Percentiles rank a stretch among this genome's conserved stretches.
These are phyloP conservation scores for Ophiostoma perfectum DNA, from an alignment of 2,329 filamentous ascomycete genomes.

Conservation along the genomic window DNA sequence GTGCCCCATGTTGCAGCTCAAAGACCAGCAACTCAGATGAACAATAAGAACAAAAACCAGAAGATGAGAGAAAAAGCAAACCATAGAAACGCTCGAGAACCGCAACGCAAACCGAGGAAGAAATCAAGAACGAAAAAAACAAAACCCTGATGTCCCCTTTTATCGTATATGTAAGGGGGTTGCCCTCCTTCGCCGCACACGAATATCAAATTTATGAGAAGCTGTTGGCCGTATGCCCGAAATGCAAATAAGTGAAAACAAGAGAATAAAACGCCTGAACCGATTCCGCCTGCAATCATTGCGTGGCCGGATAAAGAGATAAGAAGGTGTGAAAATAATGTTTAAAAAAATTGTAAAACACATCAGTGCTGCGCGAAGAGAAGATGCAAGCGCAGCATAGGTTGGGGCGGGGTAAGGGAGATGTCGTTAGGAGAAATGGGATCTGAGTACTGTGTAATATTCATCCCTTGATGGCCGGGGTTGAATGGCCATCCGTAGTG, in stretches of 20 bases:
- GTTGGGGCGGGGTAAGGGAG: neutral
- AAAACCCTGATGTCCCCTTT: constrained; percentile 1
- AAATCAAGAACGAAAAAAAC: neutral
- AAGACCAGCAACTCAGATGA: neutral
- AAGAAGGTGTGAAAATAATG: neutral
- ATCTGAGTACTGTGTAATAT: neutral
- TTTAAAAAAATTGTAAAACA: neutral
- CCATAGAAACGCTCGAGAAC: neutral
- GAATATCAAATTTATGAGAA: constrained; percentile 4
- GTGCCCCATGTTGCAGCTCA: neutral
- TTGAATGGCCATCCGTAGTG: constrained; percentile 43
- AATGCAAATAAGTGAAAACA: neutral
- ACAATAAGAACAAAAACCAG: neutral
- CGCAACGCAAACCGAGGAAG: neutral
- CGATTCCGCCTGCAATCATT: neutral
- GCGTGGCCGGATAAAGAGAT: neutral
- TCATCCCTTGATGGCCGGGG: constrained; percentile 44
- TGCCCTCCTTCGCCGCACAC: constrained; percentile 10
- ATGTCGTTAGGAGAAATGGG: neutral
- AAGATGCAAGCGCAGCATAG: constrained; percentile 9
- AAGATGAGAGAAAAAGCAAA: neutral
- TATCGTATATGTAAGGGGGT: constrained; percentile 7
- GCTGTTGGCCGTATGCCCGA: neutral
- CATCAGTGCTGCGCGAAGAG: constrained; percentile 12
- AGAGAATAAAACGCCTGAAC: constrained; percentile 1